phyloP scores from a whole-genome alignment of 2,329 filamentous ascomycete genomes.

The Neonectria sp. region DNA sequence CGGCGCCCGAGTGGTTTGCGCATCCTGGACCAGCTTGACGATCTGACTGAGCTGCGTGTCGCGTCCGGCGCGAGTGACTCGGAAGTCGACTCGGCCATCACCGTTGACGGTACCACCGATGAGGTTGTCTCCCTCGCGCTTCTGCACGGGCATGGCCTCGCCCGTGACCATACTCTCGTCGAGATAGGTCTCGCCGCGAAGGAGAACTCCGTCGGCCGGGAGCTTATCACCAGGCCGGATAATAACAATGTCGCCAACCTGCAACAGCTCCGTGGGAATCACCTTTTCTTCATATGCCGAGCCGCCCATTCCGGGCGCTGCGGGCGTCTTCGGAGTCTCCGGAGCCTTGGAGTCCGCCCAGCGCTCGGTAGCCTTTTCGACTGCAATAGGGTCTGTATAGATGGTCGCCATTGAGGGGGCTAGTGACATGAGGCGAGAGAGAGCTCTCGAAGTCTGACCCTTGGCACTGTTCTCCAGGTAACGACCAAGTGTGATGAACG shows the following conservation, averaged over 20 bases:
- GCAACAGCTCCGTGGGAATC: conserved; percentile 95
- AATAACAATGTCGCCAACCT: conserved; percentile 94
- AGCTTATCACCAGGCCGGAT: conserved; percentile 97
- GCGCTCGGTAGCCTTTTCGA: conserved; percentile 87
- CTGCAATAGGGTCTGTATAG: conserved; percentile 93
- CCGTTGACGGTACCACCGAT: conserved; percentile 98
- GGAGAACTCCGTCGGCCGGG: conserved; percentile 90
- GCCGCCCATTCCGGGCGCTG: conserved; percentile 56
- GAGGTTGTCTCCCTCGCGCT: conserved; percentile 82
- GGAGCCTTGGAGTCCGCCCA: conserved; percentile 66
- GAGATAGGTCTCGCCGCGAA: conserved; percentile 91
- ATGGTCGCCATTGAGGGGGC: conserved; percentile 98
- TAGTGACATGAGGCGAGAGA: conserved; percentile 95
- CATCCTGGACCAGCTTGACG: conserved; percentile 97
- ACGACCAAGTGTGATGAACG: conserved; percentile 91
- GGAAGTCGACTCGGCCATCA: conserved; percentile 90
- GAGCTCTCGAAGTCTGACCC: conserved; percentile 93
- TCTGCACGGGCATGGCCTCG: conserved; percentile 95
- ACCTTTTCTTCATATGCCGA: conserved; percentile 83
- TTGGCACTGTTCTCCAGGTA: conserved; percentile 96
- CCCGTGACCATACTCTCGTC: conserved; percentile 99
- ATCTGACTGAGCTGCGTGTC: conserved; percentile 99
- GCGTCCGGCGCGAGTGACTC: conserved; percentile 91
- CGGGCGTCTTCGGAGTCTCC: conserved; percentile 61
- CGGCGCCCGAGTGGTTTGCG: conserved; percentile 92